phyloP scores from a whole-genome alignment of 345 rosid species.

The rapeseed (Brassica napus) region DNA sequence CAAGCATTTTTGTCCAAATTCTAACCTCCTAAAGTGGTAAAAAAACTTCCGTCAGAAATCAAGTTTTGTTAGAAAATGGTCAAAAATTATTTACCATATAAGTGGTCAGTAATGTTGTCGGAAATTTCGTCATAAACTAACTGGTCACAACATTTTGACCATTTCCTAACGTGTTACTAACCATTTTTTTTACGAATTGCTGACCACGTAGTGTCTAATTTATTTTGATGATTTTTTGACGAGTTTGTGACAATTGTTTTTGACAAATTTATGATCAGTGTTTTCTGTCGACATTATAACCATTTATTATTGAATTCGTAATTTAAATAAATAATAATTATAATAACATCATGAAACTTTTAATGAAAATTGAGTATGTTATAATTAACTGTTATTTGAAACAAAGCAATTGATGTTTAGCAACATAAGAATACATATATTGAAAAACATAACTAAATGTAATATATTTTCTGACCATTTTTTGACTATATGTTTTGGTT shows the following conservation, averaged over 20 bases:
- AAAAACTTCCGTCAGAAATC: background rate
- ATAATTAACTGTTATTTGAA: no score
- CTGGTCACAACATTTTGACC: background rate
- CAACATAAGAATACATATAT: no score
- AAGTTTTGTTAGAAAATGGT: background rate
- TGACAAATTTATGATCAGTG: background rate
- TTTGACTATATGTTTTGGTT: no score
- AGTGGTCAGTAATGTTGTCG: background rate
- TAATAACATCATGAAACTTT: no score
- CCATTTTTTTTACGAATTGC: background rate
- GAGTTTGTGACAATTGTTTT: background rate
- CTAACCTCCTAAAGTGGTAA: background rate
- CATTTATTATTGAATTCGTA: no score
- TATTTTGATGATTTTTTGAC: background rate
- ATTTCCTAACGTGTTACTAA: no score
- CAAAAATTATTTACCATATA: background rate
- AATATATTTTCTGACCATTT: no score
- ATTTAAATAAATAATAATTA: no score
- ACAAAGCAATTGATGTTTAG: no score
- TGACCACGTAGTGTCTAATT: background rate
- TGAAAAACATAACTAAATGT: no score
- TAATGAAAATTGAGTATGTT: no score
- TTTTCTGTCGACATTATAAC: no score
- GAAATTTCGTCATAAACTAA: background rate
- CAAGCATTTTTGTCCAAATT: background rate